Base-by-base conservation (phyloP, 2,329 filamentous ascomycete species). In the Aspergillus sp. region DNA sequence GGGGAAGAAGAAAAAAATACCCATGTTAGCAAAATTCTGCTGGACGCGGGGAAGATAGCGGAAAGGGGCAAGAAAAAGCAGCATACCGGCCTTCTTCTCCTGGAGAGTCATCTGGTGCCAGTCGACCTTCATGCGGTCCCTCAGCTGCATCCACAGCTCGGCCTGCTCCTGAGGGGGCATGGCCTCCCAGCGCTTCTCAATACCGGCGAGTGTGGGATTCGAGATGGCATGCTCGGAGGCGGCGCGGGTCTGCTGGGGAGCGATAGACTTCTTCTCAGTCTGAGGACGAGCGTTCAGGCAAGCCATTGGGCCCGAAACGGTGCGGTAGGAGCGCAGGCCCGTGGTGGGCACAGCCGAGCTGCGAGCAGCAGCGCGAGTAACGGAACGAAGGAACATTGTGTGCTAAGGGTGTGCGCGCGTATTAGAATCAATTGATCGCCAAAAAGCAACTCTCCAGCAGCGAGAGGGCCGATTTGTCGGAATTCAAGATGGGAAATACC, bases 91-190 rank as follows among this genome's bases (percentile, higher is more conserved):
- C 85, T 96, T 98, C 91, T 99, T 96, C 87, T 99, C 95, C 81
- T 95, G 90, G 74, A 96, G 70, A 55, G 95, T 97, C 83, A 99
- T 84, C 76, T 98, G 92, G 76, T 89, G 87, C 95, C 95, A 99
- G 84, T 92, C 92, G 73, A 86, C 88, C 90, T 96, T 97, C 95
- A 99, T 99, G 76, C 95, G 90, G 83, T 99, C 95, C 80, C 95
- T 88, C 80, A 99, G 85, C 71, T 90, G 85, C 95, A 99, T 99
- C 95, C 95, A 99, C 73, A 99, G 84, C 77, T 99, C 95, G 70
- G 95, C 95, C 88, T 99, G 95, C 87, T 99, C 95, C 85, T 96
- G 92, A 67, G 95, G 92, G 62, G 94, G 93, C 91, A 98, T 93
- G 66, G 84, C 87, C 84, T 99, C 95, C 95, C 95, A 99, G 84